Evolutionary conservation across 371 early-diverging fungal genomes (phyloP).

Genomic region (Circinella umbellata): DNA sequence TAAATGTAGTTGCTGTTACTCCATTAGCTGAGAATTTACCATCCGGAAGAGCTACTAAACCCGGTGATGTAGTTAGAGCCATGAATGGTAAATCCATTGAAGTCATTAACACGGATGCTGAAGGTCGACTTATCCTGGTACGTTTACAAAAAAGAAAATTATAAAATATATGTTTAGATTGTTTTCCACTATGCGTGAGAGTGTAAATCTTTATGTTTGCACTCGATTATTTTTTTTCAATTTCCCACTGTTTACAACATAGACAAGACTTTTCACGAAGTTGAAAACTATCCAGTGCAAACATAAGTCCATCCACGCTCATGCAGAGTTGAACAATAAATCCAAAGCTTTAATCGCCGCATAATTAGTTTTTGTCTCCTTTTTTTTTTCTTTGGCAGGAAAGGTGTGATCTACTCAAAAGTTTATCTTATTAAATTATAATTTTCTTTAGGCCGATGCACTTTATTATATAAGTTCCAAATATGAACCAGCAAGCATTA

Average conservation of each 20-base stretch:
- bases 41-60: slow-evolving; percentile 48
- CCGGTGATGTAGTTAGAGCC: slow-evolving; percentile 14
- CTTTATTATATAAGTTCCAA: slow-evolving; percentile 77
- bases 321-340: too few relatives aligned
- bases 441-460: slow-evolving; percentile 66
- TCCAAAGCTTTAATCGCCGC: not conserved
- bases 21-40: slow-evolving; percentile 86
- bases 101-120: slow-evolving; percentile 82
- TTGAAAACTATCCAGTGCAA: too few relatives aligned
- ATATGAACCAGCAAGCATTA: slow-evolving; percentile 69
- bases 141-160: slow-evolving; percentile 1
- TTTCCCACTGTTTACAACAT: too few relatives aligned
- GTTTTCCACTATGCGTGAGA: too few relatives aligned
- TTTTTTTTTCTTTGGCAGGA: too few relatives aligned
- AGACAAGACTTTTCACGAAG: too few relatives aligned
- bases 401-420: not conserved
- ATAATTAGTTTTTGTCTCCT: too few relatives aligned
- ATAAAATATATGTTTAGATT: too few relatives aligned
- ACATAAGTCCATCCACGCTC: too few relatives aligned
- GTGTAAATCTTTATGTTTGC: too few relatives aligned
- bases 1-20: slow-evolving; percentile 72
- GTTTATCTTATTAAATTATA: not conserved
- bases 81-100: slow-evolving; percentile 82
- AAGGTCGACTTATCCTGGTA: slow-evolving; percentile 70
- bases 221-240: too few relatives aligned